Percentiles rank a stretch among this genome's conserved stretches.
Evolutionary conservation across 441 rosid species (phyloP).

Genomic region (Gossypium lobatum): DNA sequence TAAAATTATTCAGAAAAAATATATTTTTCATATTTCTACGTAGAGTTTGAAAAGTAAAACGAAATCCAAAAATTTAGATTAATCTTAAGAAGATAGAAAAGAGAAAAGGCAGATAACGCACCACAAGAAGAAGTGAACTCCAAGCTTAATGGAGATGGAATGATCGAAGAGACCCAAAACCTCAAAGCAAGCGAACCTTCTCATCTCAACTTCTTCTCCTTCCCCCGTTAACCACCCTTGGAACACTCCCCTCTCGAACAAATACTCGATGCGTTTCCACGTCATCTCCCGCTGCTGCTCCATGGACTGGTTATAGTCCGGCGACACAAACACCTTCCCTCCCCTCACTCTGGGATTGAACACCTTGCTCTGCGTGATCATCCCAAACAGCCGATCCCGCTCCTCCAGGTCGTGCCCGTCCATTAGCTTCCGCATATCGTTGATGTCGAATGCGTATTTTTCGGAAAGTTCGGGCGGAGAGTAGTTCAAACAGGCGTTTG

Average conservation of each 20-base stretch:
- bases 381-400: conserved; percentile 66
- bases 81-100: background rate
- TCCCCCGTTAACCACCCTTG: conserved; percentile 64
- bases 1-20: too few relatives aligned
- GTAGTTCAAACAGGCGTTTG: conserved; percentile 45
- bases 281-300: conserved; percentile 87
- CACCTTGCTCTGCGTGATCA: conserved; percentile 61
- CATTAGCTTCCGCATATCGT: conserved; percentile 55
- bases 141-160: conserved; percentile 60
- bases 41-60: too few relatives aligned
- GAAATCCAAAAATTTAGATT: background rate
- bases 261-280: conserved; percentile 50
- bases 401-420: conserved; percentile 67
- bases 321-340: conserved; percentile 54
- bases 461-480: conserved; percentile 67
- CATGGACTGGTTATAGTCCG: conserved; percentile 82
- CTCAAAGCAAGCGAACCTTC: conserved; percentile 55
- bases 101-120: conserved; percentile 14
- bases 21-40: too few relatives aligned
- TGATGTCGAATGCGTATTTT: conserved; percentile 37
- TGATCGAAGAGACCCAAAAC: conserved; percentile 55
- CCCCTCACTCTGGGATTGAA: conserved; percentile 62
- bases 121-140: conserved; percentile 90
- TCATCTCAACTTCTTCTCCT: conserved; percentile 51
- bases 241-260: conserved; percentile 58